Conservation (phyloP, 768 basidiomycete genomes). For the Daedaleopsis nitida region DNA sequence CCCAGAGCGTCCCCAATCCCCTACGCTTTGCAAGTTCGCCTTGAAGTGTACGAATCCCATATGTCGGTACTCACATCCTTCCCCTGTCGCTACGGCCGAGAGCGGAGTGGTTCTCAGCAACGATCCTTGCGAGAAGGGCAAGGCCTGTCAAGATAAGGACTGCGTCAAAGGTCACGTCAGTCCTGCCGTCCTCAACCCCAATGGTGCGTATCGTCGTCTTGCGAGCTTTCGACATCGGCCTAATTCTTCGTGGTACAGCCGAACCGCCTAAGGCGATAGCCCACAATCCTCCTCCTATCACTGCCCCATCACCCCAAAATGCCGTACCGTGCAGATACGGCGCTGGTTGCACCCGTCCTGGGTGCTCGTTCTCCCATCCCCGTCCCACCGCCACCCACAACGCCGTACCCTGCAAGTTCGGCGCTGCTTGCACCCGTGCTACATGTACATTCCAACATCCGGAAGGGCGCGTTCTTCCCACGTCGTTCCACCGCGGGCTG, state of each 20-base stretch:
- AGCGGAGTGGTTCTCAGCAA: constrained; percentile 94
- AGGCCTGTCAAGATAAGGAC: constrained; percentile 90
- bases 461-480: constrained; percentile 77
- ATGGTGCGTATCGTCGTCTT: constrained; percentile 42
- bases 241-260: constrained; percentile 8
- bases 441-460: constrained; percentile 90
- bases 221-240: background rate
- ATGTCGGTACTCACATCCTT: constrained; percentile 93
- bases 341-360: constrained; percentile 65
- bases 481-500: constrained; percentile 79
- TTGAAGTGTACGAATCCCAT: constrained; percentile 88
- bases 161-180: constrained; percentile 91
- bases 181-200: constrained; percentile 74
- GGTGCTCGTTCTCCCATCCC: constrained; percentile 73
- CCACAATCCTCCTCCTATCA: constrained; percentile 38
- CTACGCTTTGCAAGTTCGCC: constrained; percentile 91
- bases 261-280: constrained; percentile 40
- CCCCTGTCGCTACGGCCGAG: constrained; percentile 94
- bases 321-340: constrained; percentile 67
- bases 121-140: constrained; percentile 88
- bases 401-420: constrained; percentile 73
- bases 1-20: constrained; percentile 83
- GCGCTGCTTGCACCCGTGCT: constrained; percentile 80
- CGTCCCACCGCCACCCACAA: constrained; percentile 36
- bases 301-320: constrained; percentile 22